Conservation (phyloP, 2,329 filamentous ascomycete genomes). For the Beauveria australis region DNA sequence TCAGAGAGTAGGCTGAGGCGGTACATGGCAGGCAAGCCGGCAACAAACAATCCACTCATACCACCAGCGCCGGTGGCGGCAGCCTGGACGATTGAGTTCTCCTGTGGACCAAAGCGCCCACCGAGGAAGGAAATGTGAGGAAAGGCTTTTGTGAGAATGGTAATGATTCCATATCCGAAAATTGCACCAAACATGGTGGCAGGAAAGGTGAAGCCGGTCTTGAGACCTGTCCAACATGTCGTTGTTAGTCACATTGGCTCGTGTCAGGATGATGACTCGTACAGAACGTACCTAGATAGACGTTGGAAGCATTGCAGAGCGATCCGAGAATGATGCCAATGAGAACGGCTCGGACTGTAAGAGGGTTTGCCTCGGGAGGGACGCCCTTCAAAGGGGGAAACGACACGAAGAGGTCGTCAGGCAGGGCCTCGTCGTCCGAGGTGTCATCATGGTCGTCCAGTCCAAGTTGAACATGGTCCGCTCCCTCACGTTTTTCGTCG, state of each 20-base stretch:
- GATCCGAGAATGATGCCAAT: slow-evolving; percentile 48
- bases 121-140: slow-evolving; percentile 44
- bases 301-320: slow-evolving; percentile 53
- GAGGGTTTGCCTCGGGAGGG: slow-evolving; percentile 37
- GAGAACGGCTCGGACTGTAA: slow-evolving; percentile 48
- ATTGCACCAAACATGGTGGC: slow-evolving; percentile 45
- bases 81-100: slow-evolving; percentile 55
- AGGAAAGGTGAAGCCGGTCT: slow-evolving; percentile 43
- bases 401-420: slow-evolving; percentile 25
- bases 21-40: slow-evolving; percentile 53
- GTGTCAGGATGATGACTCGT: not conserved
- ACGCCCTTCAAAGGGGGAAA: slow-evolving; percentile 33
- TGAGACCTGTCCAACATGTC: slow-evolving; percentile 30
- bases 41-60: slow-evolving; percentile 48
- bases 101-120: slow-evolving; percentile 48
- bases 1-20: slow-evolving; percentile 41
- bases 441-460: slow-evolving; percentile 20
- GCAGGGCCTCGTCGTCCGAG: slow-evolving; percentile 18
- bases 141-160: slow-evolving; percentile 40
- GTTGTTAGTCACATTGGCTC: not conserved
- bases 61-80: slow-evolving; percentile 52
- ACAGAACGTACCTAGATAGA: slow-evolving; percentile 43
- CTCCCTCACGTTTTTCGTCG: not conserved
- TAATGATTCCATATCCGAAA: slow-evolving; percentile 51
- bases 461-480: not conserved